Evolutionary conservation across 805 yeast genomes (phyloP), one percentile per base, ranked within the genome.

Genomic region (Cyberlindnera americana): DNA sequence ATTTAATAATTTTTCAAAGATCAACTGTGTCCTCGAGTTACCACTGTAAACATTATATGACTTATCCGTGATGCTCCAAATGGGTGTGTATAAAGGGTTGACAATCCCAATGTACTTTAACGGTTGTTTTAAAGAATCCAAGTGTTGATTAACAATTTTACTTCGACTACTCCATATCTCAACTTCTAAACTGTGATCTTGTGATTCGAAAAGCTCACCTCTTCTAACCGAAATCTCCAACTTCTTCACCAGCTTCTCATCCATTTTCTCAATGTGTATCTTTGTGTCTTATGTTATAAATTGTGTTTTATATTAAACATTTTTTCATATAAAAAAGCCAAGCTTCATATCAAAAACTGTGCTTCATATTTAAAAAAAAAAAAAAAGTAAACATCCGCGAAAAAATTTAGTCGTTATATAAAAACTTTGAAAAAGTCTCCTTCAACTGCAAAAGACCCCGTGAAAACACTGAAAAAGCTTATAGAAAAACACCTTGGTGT

Each of bases 11-110:
- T 19, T 35, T 31, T 52, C 46, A 15, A 56, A 50, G 5, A 38
- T 16, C 6, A 24, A 19, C 8, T 40, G 27, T 1, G 52, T 47
- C 2, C 37, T 18, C 9, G 26, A 36, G 19, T 54, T 45, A 3
- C 48, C 16, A 2, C 58, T 46, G 25, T 52, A 54, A 57, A 56
- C 53, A 19, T 45, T 43, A 27, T 56, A 54, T 7, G 59, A 56
- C 33, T 54, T 53, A 22, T 54, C 59, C 5, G 54, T 42, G 3
- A 56, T 52, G 15, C 56, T 31, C 60, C 60, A 56, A 0, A 54
- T 19, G 1, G 60, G 60, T 5, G 57, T 50, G 19, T 23, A 47
- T 1, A 30, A 15, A 1, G 56, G 52, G 25, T 54, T 38, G 21
- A 56, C 54, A 11, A 56, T 19, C 0, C 43, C 37, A 9, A 50